Conservation (phyloP, 768 basidiomycete species). For the Xerocomus brunneocitrinus region DNA sequence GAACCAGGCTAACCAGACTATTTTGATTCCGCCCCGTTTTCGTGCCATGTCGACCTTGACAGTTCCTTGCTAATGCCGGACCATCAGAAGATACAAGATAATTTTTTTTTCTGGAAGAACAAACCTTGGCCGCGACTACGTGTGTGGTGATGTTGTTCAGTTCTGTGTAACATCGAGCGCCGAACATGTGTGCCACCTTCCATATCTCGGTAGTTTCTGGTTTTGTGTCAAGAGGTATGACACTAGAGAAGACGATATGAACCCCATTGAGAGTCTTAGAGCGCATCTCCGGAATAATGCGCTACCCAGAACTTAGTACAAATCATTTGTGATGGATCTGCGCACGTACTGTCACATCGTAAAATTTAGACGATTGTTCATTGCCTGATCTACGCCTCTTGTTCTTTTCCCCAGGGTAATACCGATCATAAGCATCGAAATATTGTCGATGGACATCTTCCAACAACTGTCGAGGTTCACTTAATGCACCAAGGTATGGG, state of each 20-base stretch:
- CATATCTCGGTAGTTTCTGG: constrained; percentile 82
- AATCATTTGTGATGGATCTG: not conserved
- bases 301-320: constrained; percentile 37
- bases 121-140: constrained; percentile 85
- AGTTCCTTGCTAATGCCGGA: constrained; percentile 63
- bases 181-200: constrained; percentile 83
- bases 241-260: constrained; percentile 87
- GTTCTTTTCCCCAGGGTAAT: constrained; percentile 24
- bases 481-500: not conserved
- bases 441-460: constrained; percentile 74
- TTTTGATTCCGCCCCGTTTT: constrained; percentile 67
- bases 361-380: constrained; percentile 32
- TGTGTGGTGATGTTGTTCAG: constrained; percentile 71
- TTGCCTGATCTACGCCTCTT: constrained; percentile 25
- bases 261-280: constrained; percentile 69
- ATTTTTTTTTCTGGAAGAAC: constrained; percentile 6
- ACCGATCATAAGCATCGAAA: constrained; percentile 61
- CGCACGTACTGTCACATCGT: constrained; percentile 76
- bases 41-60: constrained; percentile 87
- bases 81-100: constrained; percentile 6
- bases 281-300: constrained; percentile 82
- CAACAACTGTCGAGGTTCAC: constrained; percentile 53
- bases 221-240: constrained; percentile 84
- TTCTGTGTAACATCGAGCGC: constrained; percentile 74
- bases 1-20: constrained; percentile 90